Base-by-base conservation (phyloP, 805 yeast genomes). In the Candida namnaoensis region DNA sequence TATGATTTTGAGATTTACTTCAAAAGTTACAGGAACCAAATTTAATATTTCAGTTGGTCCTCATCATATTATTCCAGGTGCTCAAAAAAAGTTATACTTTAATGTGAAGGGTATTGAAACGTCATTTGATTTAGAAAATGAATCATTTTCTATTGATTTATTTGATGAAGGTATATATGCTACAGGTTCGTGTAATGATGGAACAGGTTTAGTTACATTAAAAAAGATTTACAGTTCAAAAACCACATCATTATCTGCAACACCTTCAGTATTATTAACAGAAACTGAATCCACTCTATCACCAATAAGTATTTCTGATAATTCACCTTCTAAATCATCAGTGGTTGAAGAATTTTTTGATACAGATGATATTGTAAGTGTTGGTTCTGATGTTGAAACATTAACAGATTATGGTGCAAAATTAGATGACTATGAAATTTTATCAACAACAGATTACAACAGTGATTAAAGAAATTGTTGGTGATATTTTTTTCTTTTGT, bases 391-490 rank as follows among this genome's bases (percentile, higher is more conserved):
- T 5, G 37, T 14, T 25, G 40, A 38, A 9, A 36, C 32, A 7
- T n/a, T 1, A 5, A 10, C 12, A 8, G 40, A 32, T 33, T 28
- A 13, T 24, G 35, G 14, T 25, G 37, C 23, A 13, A 32, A 30
- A 13, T 33, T 38, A 9, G 41, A 39, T 6, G 41, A 35, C 19
- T 42, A 38, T 33, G 44, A 42, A 23, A 25, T 36, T 11, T 26
- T 39, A 6, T 32, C 40, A 2, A 35, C 38, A 10, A 35, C 26
- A 14, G 41, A 39, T 10, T 32, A 35, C 25, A 27, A 27, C 30
- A 27, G 30, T 27, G 30, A 27, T 27, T 27, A 11, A 27, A 27
- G 30, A 27, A 9, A 11, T 9, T 27, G 3, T 4, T 9, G 8
- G 30, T 2, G 30, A 27, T 7, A n/a, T 27, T 27, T 27, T 9